Conservation (phyloP, 164 flowering plant species). For the Houttuynia cordata region DNA sequence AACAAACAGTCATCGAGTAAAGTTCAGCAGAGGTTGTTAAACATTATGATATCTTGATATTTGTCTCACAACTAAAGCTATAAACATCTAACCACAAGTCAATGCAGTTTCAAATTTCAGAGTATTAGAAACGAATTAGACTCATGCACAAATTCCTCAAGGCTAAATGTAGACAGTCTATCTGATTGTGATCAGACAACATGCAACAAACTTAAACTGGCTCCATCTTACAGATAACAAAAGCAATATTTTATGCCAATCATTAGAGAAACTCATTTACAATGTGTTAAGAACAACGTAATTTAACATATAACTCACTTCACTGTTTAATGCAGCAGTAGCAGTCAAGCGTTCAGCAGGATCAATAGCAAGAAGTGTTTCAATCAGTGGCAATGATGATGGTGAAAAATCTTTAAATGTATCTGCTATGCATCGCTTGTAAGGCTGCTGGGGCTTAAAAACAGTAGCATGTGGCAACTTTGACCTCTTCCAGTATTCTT, state of each 20-base stretch:
- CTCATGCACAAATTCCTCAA: too few relatives aligned
- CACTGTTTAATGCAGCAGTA: conserved; percentile 29
- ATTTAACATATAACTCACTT: conserved; percentile 16
- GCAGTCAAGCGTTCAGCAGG: conserved; percentile 35
- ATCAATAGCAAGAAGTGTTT: conserved; percentile 37
- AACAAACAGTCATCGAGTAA: not conserved
- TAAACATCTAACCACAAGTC: too few relatives aligned
- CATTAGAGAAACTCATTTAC: not conserved
- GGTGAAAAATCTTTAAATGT: conserved; percentile 67
- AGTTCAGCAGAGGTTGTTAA: too few relatives aligned
- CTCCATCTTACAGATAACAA: too few relatives aligned
- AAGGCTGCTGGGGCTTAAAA: conserved; percentile 55
- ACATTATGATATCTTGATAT: too few relatives aligned
- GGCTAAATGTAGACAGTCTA: not conserved
- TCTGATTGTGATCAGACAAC: not conserved
- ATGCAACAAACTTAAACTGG: not conserved
- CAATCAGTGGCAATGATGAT: conserved; percentile 35
- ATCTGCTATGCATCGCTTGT: conserved; percentile 32
- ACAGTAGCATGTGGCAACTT: conserved; percentile 57
- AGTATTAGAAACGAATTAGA: too few relatives aligned
- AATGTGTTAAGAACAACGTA: not conserved
- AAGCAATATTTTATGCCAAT: not conserved
- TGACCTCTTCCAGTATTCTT: conserved; percentile 50
- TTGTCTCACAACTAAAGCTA: too few relatives aligned
- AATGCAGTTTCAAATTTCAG: too few relatives aligned